These are phyloP conservation scores for Glycine tomentella DNA, from an alignment of 306 rosid species.

Conservation along the genomic window DNA sequence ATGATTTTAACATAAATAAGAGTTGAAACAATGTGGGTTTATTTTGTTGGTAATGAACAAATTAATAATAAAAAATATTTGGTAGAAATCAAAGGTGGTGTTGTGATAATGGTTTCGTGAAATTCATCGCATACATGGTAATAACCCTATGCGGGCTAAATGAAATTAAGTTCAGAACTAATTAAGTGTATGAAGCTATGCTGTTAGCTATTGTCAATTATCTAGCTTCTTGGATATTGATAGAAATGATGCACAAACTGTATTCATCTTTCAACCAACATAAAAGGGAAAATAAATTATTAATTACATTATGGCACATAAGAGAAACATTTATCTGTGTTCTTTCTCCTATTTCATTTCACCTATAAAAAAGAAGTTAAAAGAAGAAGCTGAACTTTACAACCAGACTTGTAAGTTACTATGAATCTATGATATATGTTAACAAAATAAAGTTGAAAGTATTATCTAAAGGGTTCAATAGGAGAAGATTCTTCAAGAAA, in stretches of 20 bases:
- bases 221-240: neutral
- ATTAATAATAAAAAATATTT: too few relatives aligned
- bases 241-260: neutral
- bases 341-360: constrained; percentile 17
- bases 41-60: too few relatives aligned
- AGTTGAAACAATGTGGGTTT: too few relatives aligned
- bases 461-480: constrained; percentile 75
- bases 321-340: neutral
- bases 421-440: constrained; percentile 24
- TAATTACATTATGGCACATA: neutral
- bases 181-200: neutral
- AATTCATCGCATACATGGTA: too few relatives aligned
- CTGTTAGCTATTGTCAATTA: neutral
- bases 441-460: neutral
- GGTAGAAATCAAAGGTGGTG: too few relatives aligned
- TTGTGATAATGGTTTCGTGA: too few relatives aligned
- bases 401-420: constrained; percentile 3
- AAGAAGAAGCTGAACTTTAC: constrained; percentile 28
- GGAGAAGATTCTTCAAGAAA: constrained; percentile 86
- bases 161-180: too few relatives aligned
- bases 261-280: neutral
- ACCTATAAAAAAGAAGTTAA: constrained; percentile 22
- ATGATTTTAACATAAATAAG: too few relatives aligned
- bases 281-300: neutral
- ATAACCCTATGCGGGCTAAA: too few relatives aligned